Evolutionary conservation across 306 rosid species (phyloP), one percentile per base, ranked within the genome.

Genomic region (Cicer chorassanicum): DNA sequence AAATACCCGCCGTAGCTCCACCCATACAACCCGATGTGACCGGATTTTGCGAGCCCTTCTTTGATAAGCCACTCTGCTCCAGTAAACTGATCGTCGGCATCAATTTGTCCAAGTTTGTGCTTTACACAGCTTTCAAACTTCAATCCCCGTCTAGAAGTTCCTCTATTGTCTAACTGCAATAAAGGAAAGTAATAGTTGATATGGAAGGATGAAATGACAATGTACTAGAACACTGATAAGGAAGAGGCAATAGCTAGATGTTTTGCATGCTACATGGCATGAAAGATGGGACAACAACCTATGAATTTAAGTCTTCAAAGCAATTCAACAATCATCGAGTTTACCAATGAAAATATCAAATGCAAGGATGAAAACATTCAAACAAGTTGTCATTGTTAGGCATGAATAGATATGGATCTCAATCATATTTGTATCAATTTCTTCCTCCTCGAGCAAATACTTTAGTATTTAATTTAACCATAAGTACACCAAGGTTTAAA

Each of bases 1-100:
- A 94, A 95, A 76, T 84, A 94, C 44, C 99, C 99, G 1, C 98
- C 99, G 2, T 94, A 94, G 87, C 99, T 94, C 99, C 99, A 94
- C 5, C 99, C 99, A 2, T 90, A 94, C 78, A 94, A 76, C 15
- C 99, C 99, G 11, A 94, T 88, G 77, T 85, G 92, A 51, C 95
- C 89, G 53, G 70, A 87, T 80, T 85, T 78, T 42, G 99, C 85
- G 15, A 94, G 89, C 64, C 99, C 97, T 67, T 84, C 84, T 68
- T 83, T 81, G 73, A 92, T 46, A 21, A 94, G 99, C 97, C 96
- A 94, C 75, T 89, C 90, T 2, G 96, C 99, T 83, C 99, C 99
- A 6, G 88, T 77, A 45, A 81, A 82, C 71, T 94, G 99, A 78
- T 94, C 99, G 6, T 91, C 96, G 2, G 96, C 97, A 68, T 94